These are phyloP conservation scores for Solanum stenotomum DNA, from an alignment of 257 asterid genomes.

Conservation along the genomic window DNA sequence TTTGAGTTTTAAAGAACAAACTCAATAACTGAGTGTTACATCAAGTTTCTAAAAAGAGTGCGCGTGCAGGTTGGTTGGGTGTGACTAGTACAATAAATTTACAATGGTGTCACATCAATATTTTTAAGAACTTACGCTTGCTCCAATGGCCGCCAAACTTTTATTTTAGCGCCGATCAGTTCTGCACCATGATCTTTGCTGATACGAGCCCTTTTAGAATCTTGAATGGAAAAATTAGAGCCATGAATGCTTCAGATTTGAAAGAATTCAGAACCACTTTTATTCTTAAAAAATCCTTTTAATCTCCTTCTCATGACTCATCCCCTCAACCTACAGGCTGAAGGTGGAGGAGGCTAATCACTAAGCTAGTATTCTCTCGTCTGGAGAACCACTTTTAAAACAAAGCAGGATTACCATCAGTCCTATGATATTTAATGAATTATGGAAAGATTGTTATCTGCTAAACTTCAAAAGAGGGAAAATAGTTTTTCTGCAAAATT, in stretches of 20 bases:
- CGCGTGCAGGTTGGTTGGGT: too few relatives aligned
- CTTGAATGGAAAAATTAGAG: constrained; percentile 14
- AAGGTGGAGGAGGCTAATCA: background rate
- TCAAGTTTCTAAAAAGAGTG: too few relatives aligned
- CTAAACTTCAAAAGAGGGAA: background rate
- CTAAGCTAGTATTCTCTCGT: background rate
- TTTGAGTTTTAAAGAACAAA: too few relatives aligned
- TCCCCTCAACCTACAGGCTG: background rate
- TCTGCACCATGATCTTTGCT: constrained; percentile 27
- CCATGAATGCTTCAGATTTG: background rate
- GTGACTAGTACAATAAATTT: too few relatives aligned
- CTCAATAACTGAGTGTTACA: too few relatives aligned
- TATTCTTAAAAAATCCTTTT: background rate
- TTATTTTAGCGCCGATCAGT: constrained; percentile 33
- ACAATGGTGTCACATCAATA: background rate
- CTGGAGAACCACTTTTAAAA: background rate
- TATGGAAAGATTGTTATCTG: background rate
- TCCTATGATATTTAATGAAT: background rate
- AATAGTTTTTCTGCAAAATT: background rate
- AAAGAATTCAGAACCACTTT: background rate
- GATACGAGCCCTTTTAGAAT: constrained; percentile 1
- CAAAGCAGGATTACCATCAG: background rate
- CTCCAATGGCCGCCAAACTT: constrained; percentile 44
- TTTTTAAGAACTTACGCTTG: constrained; percentile 19
- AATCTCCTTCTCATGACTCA: background rate